phyloP scores from a whole-genome alignment of 2,329 filamentous ascomycete genomes.

The Talaromyces marneffei region DNA sequence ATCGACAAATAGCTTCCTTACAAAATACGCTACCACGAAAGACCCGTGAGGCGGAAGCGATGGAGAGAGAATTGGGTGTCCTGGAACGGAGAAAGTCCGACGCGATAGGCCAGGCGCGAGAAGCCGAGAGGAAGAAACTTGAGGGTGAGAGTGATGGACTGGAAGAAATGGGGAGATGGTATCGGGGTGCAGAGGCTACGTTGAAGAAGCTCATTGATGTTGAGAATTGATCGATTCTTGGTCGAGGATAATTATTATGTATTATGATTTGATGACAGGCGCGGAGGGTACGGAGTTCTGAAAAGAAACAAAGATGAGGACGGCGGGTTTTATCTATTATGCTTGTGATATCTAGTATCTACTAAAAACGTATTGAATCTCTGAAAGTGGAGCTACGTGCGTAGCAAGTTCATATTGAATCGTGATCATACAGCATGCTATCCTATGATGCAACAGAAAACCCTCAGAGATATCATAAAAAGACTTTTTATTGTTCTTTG shows the following conservation, averaged over 20 bases:
- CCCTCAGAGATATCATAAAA: slow-evolving; percentile 35
- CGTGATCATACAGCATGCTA: slow-evolving; percentile 38
- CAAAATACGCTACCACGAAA: slow-evolving; percentile 42
- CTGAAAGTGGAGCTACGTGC: slow-evolving; percentile 32
- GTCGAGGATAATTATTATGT: background rate
- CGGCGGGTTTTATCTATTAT: background rate
- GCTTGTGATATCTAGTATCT: background rate
- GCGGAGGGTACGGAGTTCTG: slow-evolving; percentile 19
- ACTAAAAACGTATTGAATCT: background rate
- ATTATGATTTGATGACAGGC: slow-evolving; percentile 3
- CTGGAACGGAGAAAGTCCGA: slow-evolving; percentile 43
- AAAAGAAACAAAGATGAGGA: background rate
- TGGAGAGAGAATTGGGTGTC: slow-evolving; percentile 39
- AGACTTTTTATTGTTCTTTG: slow-evolving; percentile 22
- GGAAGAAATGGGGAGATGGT: slow-evolving; percentile 44
- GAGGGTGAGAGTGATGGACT: slow-evolving; percentile 43
- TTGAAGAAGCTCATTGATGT: slow-evolving; percentile 36
- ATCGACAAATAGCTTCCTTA: slow-evolving; percentile 37
- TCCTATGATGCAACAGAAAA: slow-evolving; percentile 35
- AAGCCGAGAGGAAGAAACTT: slow-evolving; percentile 37
- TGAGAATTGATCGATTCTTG: slow-evolving; percentile 12
- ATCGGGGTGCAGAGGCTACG: slow-evolving; percentile 36
- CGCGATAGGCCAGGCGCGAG: slow-evolving; percentile 44
- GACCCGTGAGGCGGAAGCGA: slow-evolving; percentile 39
- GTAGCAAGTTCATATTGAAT: slow-evolving; percentile 32